Base-by-base conservation (phyloP, 331 rosid genomes). In the Pyracantha coccinea region DNA sequence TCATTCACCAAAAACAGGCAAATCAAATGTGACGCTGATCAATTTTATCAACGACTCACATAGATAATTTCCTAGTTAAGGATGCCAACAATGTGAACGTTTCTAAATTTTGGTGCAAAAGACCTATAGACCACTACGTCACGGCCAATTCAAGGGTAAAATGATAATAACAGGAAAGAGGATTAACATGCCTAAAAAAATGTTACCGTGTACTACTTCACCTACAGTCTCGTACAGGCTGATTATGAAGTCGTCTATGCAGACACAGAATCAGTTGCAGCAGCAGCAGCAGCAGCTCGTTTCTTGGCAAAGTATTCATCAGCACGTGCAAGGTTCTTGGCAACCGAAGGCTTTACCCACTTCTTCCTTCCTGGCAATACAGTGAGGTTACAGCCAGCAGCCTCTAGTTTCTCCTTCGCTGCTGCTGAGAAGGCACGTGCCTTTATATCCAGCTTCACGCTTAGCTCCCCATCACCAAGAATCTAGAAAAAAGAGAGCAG, bases 291-390 rank as follows among this genome's bases (percentile, higher is more conserved):
- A 0, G 95, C 93, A 17, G 91, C 97, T 38, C 88, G 88, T 79
- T 92, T 95, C 88, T 85, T 95, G 84, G 97, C 96, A 16, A 92
- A 95, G 86, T 92, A 92, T 78, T 95, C 98, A 0, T 95, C 99
- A 1, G 99, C 98, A 29, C 99, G 99, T n/a, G 98, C 99, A 27
- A 86, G 82, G 86, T 92, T 95, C 78, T 92, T 95, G 44, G 94
- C 89, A 79, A 95, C 98, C 3, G 98, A 89, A 66, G 98, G 92
- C 80, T 92, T 90, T 27, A 95, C 91, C 99, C 98, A 95, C 81
- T 95, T 95, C 94, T 95, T 95, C 16, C 96, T 90, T 50, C 99
- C 99, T 16, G 97, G 98, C 72, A 95, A 81, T 55, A 86, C 88
- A 5, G 91, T 88, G 74, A 95, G 88, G 68, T 91, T 84, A 77